Conservation (phyloP, 2,329 filamentous ascomycete species). For the Metarhizium rileyi region DNA sequence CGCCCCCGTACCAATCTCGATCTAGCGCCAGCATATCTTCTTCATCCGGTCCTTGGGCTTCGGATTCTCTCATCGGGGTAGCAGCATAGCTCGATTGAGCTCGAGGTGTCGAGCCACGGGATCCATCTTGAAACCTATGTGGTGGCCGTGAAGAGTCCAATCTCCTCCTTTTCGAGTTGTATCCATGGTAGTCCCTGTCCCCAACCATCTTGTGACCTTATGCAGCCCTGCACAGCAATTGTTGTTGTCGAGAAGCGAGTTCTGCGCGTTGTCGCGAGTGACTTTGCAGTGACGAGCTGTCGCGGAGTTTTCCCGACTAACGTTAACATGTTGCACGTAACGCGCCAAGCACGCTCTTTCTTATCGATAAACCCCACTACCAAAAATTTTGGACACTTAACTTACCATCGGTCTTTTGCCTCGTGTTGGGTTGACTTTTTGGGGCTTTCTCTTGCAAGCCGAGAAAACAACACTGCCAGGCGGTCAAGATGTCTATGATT, state of each 20-base stretch:
- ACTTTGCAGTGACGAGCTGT: conserved; percentile 1
- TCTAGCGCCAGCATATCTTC: conserved; percentile 70
- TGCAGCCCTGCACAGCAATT: neutral
- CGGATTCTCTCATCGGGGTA: conserved; percentile 26
- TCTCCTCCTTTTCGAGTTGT: conserved; percentile 29
- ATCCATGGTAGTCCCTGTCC: conserved; percentile 27
- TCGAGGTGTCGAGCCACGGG: conserved; percentile 23
- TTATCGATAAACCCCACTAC: conserved; percentile 33
- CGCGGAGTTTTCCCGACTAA: conserved; percentile 16
- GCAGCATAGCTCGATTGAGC: conserved; percentile 29
- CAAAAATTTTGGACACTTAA: conserved; percentile 22
- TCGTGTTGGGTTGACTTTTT: neutral
- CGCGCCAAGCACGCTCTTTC: conserved; percentile 1
- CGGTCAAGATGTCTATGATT: conserved; percentile 57
- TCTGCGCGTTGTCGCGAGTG: neutral
- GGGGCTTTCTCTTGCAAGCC: neutral
- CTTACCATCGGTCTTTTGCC: neutral
- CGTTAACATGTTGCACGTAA: too few relatives aligned
- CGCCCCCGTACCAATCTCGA: conserved; percentile 85
- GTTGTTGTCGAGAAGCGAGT: neutral
- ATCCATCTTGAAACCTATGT: conserved; percentile 21
- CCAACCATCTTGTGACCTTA: conserved; percentile 19
- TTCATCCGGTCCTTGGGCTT: conserved; percentile 53
- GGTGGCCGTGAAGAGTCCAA: conserved; percentile 23
- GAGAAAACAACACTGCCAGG: neutral